phyloP scores from a whole-genome alignment of 2,329 filamentous ascomycete species.

The Neopestalotiopsis sp. region DNA sequence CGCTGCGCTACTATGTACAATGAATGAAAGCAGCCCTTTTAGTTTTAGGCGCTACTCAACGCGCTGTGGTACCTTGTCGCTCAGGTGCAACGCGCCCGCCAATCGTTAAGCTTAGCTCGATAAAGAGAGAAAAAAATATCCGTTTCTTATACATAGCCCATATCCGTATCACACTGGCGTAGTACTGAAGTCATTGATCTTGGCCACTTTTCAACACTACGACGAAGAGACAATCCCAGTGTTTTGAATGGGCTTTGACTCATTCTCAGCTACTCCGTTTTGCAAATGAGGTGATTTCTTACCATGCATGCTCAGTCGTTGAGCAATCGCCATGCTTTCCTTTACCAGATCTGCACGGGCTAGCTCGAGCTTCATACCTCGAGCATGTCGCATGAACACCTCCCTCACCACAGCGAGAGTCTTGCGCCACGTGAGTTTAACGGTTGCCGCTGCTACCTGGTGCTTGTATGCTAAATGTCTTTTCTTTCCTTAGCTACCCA shows the following conservation, averaged over 20 bases:
- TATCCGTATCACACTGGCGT: background rate
- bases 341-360: constrained; percentile 29
- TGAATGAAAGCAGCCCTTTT: background rate
- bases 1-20: background rate
- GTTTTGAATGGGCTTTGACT: background rate
- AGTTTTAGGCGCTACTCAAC: background rate
- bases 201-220: background rate
- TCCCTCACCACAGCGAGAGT: constrained; percentile 28
- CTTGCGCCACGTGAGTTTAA: background rate
- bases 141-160: background rate
- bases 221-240: background rate
- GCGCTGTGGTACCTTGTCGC: background rate
- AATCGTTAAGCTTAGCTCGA: background rate
- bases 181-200: constrained; percentile 11
- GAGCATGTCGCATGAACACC: constrained; percentile 25
- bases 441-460: background rate
- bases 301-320: constrained; percentile 29
- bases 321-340: constrained; percentile 32
- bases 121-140: constrained; percentile 3
- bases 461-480: background rate
- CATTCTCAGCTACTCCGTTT: background rate
- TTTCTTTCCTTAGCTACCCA: background rate
- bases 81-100: background rate
- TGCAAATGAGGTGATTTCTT: constrained; percentile 14
- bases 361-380: constrained; percentile 28